Conservation (phyloP, 2,329 filamentous ascomycete species). For the Fusarium luffae region DNA sequence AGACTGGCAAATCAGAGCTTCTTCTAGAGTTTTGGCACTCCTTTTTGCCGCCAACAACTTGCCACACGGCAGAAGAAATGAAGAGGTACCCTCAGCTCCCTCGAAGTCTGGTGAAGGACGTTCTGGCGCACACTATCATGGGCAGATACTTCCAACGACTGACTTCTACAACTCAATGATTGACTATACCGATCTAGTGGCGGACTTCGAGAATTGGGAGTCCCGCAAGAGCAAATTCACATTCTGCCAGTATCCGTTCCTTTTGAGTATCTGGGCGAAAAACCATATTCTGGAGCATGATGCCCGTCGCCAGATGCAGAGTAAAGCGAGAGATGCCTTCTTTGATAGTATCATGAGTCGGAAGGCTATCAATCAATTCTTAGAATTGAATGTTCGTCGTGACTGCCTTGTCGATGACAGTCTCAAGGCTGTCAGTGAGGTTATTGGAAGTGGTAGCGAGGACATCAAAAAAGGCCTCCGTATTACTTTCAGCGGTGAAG, state of each 20-base stretch:
- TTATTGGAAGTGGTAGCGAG: constrained; percentile 81
- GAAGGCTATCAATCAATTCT: constrained; percentile 78
- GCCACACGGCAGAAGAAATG: constrained; percentile 51
- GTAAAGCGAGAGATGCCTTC: constrained; percentile 87
- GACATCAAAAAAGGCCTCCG: constrained; percentile 91
- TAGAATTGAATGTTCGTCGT: constrained; percentile 80
- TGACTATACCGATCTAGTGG: constrained; percentile 85
- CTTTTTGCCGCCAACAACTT: constrained; percentile 84
- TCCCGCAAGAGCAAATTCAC: constrained; percentile 77
- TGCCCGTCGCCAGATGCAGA: constrained; percentile 87
- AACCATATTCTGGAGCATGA: constrained; percentile 91
- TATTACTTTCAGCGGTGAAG: constrained; percentile 88
- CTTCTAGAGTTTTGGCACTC: constrained; percentile 81
- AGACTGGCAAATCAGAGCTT: constrained; percentile 90
- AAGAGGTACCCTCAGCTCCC: constrained; percentile 35
- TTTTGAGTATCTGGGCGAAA: constrained; percentile 91
- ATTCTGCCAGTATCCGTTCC: constrained; percentile 93
- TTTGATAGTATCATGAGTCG: constrained; percentile 87
- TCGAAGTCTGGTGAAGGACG: constrained; percentile 42
- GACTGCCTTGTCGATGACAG: constrained; percentile 92
- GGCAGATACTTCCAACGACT: constrained; percentile 79
- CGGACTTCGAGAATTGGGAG: constrained; percentile 91
- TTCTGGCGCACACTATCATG: constrained; percentile 53
- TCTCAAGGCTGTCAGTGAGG: constrained; percentile 83
- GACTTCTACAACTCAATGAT: constrained; percentile 90